A percentile compares a stretch with the other conserved stretches of the same genome.
These are phyloP conservation scores for Dryas octopetala DNA, from an alignment of 306 rosid species.

Conservation along the genomic window DNA sequence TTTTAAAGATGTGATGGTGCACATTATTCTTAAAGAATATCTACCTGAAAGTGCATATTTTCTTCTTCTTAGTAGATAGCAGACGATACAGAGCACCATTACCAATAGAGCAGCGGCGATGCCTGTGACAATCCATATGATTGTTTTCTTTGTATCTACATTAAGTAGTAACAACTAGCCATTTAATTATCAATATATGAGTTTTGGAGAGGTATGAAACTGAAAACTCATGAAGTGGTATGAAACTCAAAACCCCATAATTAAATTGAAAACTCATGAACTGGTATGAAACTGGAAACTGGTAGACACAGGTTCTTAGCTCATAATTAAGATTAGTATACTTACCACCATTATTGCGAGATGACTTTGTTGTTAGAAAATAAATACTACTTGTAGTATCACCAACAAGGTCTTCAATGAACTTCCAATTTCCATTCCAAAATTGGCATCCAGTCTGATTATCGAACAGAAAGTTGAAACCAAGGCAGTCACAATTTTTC, in stretches of 20 bases:
- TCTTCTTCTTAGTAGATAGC: not conserved
- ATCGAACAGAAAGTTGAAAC: not conserved
- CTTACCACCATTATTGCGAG: not conserved
- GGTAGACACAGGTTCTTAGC: not conserved
- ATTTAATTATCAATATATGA: not conserved
- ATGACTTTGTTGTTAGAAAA: not conserved
- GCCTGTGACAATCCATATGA: not conserved
- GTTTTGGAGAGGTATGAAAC: not conserved
- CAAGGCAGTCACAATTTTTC: constrained; percentile 22
- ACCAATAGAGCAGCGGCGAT: not conserved
- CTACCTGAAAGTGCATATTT: not conserved
- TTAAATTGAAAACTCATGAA: no score
- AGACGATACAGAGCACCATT: not conserved
- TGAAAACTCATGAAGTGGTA: no score
- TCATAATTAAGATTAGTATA: not conserved
- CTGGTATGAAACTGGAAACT: not conserved
- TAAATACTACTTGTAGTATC: not conserved
- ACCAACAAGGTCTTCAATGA: not conserved
- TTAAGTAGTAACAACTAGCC: not conserved
- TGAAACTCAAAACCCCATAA: no score
- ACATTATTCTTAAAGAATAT: not conserved
- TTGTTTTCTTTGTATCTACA: not conserved
- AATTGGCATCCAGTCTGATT: constrained; percentile 13
- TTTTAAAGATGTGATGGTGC: not conserved
- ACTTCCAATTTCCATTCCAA: constrained; percentile 1